Conservation (phyloP, 169 alveolate genomes). For the Theileria annulata region DNA sequence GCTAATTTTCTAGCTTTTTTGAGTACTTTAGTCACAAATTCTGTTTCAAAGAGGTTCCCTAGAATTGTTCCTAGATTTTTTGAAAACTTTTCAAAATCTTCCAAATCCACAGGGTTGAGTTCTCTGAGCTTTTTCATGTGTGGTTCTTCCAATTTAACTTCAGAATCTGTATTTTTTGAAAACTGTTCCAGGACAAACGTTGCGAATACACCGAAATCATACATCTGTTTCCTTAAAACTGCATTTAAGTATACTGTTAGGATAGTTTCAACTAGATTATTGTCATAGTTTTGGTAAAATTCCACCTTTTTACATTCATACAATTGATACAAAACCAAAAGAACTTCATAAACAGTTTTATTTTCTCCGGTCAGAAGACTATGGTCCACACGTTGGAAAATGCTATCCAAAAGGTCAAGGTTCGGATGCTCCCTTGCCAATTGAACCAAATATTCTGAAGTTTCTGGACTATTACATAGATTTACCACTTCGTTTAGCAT, state of each 20-base stretch:
- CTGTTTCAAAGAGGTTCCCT: neutral
- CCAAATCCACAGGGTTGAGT: neutral
- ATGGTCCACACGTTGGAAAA: constrained; percentile 4
- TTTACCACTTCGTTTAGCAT: neutral
- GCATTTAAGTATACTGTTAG: neutral
- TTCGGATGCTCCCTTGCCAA: neutral
- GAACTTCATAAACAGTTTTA: neutral
- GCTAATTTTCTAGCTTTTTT: neutral
- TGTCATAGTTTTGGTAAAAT: neutral
- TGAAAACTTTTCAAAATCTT: neutral
- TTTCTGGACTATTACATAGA: neutral
- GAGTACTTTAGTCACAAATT: constrained; percentile 1
- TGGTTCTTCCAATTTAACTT: neutral
- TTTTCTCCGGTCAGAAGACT: constrained; percentile 3
- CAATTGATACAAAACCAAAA: neutral
- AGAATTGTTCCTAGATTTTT: neutral
- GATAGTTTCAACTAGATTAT: neutral
- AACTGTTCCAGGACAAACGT: neutral
- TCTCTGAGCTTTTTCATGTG: neutral
- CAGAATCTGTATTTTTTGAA: neutral
- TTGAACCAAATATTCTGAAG: neutral
- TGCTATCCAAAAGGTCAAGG: neutral
- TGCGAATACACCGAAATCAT: neutral
- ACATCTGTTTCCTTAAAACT: neutral
- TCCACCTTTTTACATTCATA: constrained; percentile 8